Evolutionary conservation across 208 protist species (phyloP), one percentile per base, ranked within the genome.

Genomic region (Trypanosoma grayi): DNA sequence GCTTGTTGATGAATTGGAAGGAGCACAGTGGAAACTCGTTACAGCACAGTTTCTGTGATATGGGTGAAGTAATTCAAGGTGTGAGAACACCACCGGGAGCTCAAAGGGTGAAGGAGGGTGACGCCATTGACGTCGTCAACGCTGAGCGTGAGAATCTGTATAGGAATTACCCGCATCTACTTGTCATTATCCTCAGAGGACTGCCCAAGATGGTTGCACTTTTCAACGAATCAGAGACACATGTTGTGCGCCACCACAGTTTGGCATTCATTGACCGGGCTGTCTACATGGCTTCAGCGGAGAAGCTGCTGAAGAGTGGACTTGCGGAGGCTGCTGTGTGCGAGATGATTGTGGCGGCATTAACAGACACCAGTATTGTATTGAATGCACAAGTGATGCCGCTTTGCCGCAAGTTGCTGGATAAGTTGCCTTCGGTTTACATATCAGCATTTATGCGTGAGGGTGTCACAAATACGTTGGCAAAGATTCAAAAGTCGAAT

Each of bases 361-460:
- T 93, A 22, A 65, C 60, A 13, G 78, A 86, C 50, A 16, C 58
- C 27, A 76, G 74, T 41, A 64, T 83, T 20, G 47, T 77, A 10
- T 52, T 80, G 34, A 79, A 85, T 28, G 57, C 87, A 18, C 50
- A 83, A 8, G 92, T 70, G 9, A 63, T 97, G 9, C 58, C 59
- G 10, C 60, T 96, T 14, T 76, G 75, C 7, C 53, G 68, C 0
- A 75, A 64, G 30, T 77, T 97, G 14, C 41, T 95, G 8, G 58
- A 84, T 11, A 96, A 94, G 65, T 13, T 93, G 22, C 70, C 71
- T 6, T 60, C 68, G 18, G 60, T 81, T 9, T 96, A 88, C 50
- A 57, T 56, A 13, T 53, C 64, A 22, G 77, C 83, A 45, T 91
- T 98, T 62, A 67, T 87, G 14, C 82, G 91, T 41, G 91, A 97